These are phyloP conservation scores for Byssothecium circinans DNA, from an alignment of 2,329 filamentous ascomycete genomes.

Conservation along the genomic window DNA sequence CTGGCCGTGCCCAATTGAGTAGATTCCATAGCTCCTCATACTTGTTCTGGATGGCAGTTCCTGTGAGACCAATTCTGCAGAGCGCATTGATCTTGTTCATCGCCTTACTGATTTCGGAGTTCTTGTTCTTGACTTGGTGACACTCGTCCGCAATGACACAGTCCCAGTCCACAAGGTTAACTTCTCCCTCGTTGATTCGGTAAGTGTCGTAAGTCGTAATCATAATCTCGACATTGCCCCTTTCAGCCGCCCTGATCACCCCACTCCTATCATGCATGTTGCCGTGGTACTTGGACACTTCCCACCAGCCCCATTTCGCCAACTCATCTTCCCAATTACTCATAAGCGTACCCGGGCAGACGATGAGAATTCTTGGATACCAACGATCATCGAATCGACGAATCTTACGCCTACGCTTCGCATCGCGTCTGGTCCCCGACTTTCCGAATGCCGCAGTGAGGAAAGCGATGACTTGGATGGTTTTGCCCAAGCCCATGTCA, in stretches of 20 bases:
- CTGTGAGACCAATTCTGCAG: constrained; percentile 89
- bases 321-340: constrained; percentile 90
- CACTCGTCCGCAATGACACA: constrained; percentile 94
- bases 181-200: constrained; percentile 68
- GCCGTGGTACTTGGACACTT: constrained; percentile 80
- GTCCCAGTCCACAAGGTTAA: constrained; percentile 91
- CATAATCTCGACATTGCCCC: constrained; percentile 83
- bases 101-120: constrained; percentile 75
- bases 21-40: constrained; percentile 97
- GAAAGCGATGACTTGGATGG: constrained; percentile 92
- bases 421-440: constrained; percentile 82
- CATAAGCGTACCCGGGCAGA: constrained; percentile 87
- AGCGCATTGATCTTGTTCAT: constrained; percentile 91
- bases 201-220: constrained; percentile 95
- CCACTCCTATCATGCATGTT: constrained; percentile 63
- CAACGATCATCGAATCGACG: constrained; percentile 64
- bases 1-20: constrained; percentile 94
- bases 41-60: constrained; percentile 95
- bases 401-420: constrained; percentile 84
- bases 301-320: constrained; percentile 93
- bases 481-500: constrained; percentile 98
- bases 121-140: constrained; percentile 80
- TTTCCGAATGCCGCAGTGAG: constrained; percentile 92
- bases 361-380: constrained; percentile 83
- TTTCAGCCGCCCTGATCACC: constrained; percentile 69